Conservation (phyloP, 306 rosid species). For the Pueraria montana region DNA sequence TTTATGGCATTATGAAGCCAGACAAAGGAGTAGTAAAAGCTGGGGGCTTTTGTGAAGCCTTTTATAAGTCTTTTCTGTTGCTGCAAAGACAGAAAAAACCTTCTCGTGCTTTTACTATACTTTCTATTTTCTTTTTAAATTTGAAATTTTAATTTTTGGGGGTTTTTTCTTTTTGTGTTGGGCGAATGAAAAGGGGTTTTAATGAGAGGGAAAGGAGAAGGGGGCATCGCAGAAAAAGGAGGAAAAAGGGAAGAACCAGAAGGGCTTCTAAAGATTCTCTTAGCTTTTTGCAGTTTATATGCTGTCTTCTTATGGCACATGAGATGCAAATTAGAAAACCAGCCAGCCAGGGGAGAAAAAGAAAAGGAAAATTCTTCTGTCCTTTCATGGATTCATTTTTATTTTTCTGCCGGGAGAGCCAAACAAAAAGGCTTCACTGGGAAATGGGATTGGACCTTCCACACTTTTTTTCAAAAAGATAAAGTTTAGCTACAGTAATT, state of each 20-base stretch:
- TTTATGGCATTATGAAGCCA: conserved; percentile 59
- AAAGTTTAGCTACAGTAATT: too few relatives aligned
- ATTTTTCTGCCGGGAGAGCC: conserved; percentile 21
- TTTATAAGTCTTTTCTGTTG: conserved; percentile 52
- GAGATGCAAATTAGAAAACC: conserved; percentile 33
- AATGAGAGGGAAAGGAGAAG: conserved; percentile 56
- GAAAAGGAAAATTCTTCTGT: conserved; percentile 1
- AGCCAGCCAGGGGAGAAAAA: conserved; percentile 10
- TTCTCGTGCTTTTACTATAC: neutral
- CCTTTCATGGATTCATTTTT: conserved; percentile 31
- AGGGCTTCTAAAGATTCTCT: conserved; percentile 60
- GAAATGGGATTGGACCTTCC: too few relatives aligned
- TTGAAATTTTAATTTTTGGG: neutral
- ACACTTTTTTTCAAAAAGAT: too few relatives aligned
- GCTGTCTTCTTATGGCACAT: conserved; percentile 48
- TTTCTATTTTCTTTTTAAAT: too few relatives aligned
- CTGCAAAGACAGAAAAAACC: conserved; percentile 44
- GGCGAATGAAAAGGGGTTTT: conserved; percentile 24
- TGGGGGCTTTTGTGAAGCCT: conserved; percentile 50
- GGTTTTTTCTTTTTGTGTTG: neutral
- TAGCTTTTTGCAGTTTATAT: conserved; percentile 53
- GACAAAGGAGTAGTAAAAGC: conserved; percentile 60
- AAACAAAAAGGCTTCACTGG: neutral
- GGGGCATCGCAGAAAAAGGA: conserved; percentile 43
- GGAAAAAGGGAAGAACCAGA: neutral